Evolutionary conservation across 805 yeast species (phyloP).

Genomic region (Wickerhamiella slavikovae): DNA sequence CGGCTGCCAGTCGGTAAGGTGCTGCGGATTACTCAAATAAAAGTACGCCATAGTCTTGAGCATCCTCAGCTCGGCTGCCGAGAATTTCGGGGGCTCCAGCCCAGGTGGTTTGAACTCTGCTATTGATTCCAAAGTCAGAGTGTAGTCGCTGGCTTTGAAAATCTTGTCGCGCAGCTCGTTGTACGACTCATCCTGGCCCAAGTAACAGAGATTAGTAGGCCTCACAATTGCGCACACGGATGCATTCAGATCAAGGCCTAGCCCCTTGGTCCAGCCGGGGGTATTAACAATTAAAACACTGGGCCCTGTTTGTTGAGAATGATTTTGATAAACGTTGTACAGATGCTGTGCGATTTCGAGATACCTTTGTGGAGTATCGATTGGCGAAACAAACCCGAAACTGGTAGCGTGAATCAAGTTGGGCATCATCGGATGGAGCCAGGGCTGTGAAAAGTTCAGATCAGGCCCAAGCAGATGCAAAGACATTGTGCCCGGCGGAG

Average conservation of each 20-base stretch:
- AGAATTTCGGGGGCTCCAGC: slow-evolving; percentile 5
- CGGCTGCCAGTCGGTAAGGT: slow-evolving; percentile 17
- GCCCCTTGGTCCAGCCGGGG: slow-evolving; percentile 86
- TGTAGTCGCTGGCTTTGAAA: slow-evolving; percentile 7
- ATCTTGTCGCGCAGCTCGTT: slow-evolving; percentile 6
- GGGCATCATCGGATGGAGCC: slow-evolving; percentile 14
- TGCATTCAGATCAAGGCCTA: slow-evolving; percentile 47
- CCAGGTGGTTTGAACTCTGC: slow-evolving; percentile 12
- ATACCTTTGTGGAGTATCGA: slow-evolving; percentile 41
- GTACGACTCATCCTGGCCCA: slow-evolving; percentile 24
- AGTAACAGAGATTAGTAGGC: slow-evolving; percentile 37
- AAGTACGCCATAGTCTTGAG: slow-evolving; percentile 15
- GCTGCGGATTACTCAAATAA: slow-evolving; percentile 12
- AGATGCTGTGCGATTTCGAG: slow-evolving; percentile 24
- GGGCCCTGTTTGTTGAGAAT: slow-evolving; percentile 2
- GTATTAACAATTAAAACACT: slow-evolving; percentile 42
- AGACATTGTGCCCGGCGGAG: slow-evolving; percentile 52
- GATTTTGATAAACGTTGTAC: slow-evolving; percentile 18
- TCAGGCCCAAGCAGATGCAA: slow-evolving; percentile 19
- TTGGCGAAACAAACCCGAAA: slow-evolving; percentile 51
- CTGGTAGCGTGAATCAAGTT: slow-evolving; percentile 18
- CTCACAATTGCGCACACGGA: slow-evolving; percentile 21
- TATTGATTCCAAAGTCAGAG: too few relatives aligned
- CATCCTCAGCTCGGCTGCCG: slow-evolving; percentile 10
- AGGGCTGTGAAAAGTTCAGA: slow-evolving; percentile 23